Conservation (phyloP, 129 eudicot genomes). For the Flaveria ramosissima region DNA sequence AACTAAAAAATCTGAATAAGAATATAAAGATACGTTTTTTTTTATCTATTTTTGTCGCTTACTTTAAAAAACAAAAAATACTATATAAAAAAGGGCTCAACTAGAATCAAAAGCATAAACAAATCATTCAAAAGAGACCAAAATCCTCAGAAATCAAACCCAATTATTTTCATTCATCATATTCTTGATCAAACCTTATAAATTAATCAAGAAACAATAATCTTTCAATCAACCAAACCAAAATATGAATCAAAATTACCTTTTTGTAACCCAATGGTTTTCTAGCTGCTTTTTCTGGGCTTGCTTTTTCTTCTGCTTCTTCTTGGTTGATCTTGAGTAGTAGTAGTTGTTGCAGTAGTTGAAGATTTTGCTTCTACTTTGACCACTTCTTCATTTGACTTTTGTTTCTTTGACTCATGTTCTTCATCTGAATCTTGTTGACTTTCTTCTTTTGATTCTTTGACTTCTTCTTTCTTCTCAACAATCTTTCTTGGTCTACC, state of each 20-base stretch:
- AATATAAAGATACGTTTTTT: background rate
- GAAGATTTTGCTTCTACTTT: conserved; percentile 35
- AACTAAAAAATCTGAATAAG: background rate
- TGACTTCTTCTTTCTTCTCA: conserved; percentile 37
- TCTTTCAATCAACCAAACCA: conserved; percentile 26
- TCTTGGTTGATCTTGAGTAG: conserved; percentile 39
- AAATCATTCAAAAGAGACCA: conserved; percentile 24
- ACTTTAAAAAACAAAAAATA: background rate
- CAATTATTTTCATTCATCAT: conserved; percentile 21
- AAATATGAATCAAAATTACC: conserved; percentile 33
- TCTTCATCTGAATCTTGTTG: conserved; percentile 37
- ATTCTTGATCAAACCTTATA: conserved; percentile 27
- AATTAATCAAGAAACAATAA: conserved; percentile 33
- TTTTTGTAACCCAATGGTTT: conserved; percentile 13
- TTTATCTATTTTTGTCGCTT: background rate
- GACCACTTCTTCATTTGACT: conserved; percentile 37
- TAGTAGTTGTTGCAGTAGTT: background rate
- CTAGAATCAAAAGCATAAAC: conserved; percentile 27
- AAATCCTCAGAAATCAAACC: conserved; percentile 31
- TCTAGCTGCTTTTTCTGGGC: conserved; percentile 66
- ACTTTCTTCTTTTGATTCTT: conserved; percentile 34
- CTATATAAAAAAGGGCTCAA: conserved; percentile 4
- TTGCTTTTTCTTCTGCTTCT: conserved; percentile 69
- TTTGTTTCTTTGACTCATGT: conserved; percentile 41
- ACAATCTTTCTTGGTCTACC: conserved; percentile 69